Percentiles rank a stretch among this genome's conserved stretches.
Evolutionary conservation across 1,284 basidiomycete genomes (phyloP).

Genomic region (Malassezia sympodialis): DNA sequence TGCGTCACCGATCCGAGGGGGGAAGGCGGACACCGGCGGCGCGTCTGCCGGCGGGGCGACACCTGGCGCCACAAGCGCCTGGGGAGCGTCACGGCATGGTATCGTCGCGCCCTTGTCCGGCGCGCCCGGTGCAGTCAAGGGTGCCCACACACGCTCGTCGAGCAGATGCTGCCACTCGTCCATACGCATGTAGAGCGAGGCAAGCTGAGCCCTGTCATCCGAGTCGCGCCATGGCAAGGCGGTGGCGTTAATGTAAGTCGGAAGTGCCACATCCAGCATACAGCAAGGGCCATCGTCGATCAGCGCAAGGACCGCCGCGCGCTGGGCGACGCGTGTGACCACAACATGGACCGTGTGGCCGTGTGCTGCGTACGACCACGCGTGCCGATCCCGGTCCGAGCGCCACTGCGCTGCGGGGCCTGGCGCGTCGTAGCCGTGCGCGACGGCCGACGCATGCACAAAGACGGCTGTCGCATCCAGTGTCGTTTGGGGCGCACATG

Average conservation of each 20-base stretch:
- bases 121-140: background rate
- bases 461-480: slow-evolving; percentile 1
- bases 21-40: background rate
- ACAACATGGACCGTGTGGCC: background rate
- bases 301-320: slow-evolving; percentile 2
- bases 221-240: background rate
- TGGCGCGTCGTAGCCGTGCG: background rate
- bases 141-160: background rate
- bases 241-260: background rate
- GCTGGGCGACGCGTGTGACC: background rate
- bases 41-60: background rate
- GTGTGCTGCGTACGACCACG: background rate
- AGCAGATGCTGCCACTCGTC: background rate
- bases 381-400: background rate
- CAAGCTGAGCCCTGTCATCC: background rate
- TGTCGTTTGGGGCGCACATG: background rate
- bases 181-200: background rate
- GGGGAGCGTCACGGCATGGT: background rate
- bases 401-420: background rate
- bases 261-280: background rate
- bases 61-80: background rate
- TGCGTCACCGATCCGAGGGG: slow-evolving; percentile 7
- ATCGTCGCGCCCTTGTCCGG: background rate
- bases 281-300: background rate
- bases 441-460: background rate